Conservation (phyloP, 176 grass and related monocot species). For the Juncus inflexus region DNA sequence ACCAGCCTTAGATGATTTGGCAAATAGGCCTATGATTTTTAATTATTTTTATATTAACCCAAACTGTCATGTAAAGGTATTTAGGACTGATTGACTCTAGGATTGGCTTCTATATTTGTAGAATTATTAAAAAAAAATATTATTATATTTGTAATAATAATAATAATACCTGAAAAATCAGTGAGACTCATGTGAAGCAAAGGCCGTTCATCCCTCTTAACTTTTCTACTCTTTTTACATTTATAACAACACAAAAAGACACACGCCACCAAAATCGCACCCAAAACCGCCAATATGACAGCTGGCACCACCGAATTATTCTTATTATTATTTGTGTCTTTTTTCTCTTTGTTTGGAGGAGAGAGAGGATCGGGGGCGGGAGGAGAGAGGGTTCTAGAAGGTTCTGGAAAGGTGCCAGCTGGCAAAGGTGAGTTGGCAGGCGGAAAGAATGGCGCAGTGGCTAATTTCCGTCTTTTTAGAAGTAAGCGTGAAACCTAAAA, state of each 20-base stretch:
- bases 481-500: neutral
- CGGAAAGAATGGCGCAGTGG: neutral
- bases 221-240: conserved; percentile 32
- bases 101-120: no score
- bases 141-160: conserved; percentile 14
- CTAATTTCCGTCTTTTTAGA: neutral
- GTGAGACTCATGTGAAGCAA: conserved; percentile 50
- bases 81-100: no score
- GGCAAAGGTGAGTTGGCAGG: neutral
- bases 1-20: no score
- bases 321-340: conserved; percentile 14
- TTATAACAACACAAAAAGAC: conserved; percentile 37
- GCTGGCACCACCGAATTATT: conserved; percentile 25
- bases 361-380: conserved; percentile 19
- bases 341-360: conserved; percentile 24
- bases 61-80: no score
- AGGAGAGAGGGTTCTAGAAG: no score
- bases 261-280: conserved; percentile 38
- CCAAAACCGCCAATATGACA: conserved; percentile 32
- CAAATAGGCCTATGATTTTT: no score
- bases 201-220: conserved; percentile 42
- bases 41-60: no score
- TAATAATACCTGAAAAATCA: conserved; percentile 47
- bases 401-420: conserved; percentile 36
- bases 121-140: no score